Evolutionary conservation across 2,329 filamentous ascomycete genomes (phyloP).

Genomic region (Pezicula neosporulosa): DNA sequence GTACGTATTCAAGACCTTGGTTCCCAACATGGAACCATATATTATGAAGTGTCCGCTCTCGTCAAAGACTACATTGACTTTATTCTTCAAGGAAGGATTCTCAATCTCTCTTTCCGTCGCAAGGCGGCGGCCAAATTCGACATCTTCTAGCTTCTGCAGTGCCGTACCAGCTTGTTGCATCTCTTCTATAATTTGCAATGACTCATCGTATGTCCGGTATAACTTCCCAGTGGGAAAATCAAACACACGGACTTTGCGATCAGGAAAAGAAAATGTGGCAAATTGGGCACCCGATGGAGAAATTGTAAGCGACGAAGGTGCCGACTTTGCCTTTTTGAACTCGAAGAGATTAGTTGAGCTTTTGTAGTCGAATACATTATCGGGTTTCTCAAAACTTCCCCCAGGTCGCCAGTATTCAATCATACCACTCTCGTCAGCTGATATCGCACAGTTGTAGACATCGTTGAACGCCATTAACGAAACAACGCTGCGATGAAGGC

Average conservation of each 20-base stretch:
- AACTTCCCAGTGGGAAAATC: conserved; percentile 88
- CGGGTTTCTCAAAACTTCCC: conserved; percentile 82
- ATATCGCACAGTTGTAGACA: conserved; percentile 84
- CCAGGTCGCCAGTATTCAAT: conserved; percentile 92
- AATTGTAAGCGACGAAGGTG: conserved; percentile 76
- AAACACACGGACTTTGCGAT: conserved; percentile 89
- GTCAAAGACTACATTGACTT: conserved; percentile 88
- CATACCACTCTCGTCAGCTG: conserved; percentile 87
- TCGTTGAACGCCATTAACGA: conserved; percentile 88
- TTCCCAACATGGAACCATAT: conserved; percentile 87
- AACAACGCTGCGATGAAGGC: conserved; percentile 78
- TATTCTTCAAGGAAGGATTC: conserved; percentile 59
- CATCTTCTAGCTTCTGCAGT: conserved; percentile 75
- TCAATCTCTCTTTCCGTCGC: conserved; percentile 87
- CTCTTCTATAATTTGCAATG: conserved; percentile 79
- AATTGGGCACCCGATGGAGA: conserved; percentile 86
- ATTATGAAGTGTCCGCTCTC: conserved; percentile 94
- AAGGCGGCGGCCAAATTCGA: conserved; percentile 87
- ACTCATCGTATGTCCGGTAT: conserved; percentile 92
- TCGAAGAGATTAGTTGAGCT: conserved; percentile 93
- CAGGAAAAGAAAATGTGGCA: conserved; percentile 85
- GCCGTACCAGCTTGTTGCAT: conserved; percentile 95
- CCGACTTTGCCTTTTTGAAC: conserved; percentile 92
- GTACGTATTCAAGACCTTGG: conserved; percentile 94
- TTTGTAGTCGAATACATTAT: conserved; percentile 89